Percentiles rank a stretch among this genome's conserved stretches.
Conservation (phyloP, 1,284 basidiomycete genomes). For the Moniliophthora roreri region DNA sequence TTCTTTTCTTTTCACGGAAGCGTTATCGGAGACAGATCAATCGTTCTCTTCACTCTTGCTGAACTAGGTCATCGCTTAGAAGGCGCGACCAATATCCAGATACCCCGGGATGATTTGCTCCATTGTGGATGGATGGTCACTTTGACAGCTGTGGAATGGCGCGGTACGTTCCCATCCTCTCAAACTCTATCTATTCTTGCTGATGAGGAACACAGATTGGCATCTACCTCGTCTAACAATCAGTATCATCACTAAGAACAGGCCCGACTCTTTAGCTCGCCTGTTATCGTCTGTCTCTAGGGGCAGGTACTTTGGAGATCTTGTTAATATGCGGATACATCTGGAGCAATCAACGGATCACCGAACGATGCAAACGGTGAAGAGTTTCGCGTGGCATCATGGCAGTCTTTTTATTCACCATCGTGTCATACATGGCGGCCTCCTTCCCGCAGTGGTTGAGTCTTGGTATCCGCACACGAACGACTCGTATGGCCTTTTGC, state of each 20-base stretch:
- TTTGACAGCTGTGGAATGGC: constrained; percentile 53
- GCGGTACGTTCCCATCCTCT: constrained; percentile 37
- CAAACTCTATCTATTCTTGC: constrained; percentile 1
- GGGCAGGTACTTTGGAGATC: constrained; percentile 70
- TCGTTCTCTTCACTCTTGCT: constrained; percentile 34
- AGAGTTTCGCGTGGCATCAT: constrained; percentile 56
- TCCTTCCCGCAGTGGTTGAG: constrained; percentile 80
- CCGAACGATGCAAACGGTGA: constrained; percentile 54
- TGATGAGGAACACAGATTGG: constrained; percentile 56
- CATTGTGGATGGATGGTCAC: constrained; percentile 67
- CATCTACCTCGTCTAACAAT: constrained; percentile 66
- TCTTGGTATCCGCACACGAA: constrained; percentile 80
- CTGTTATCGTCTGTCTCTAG: constrained; percentile 61
- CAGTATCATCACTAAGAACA: constrained; percentile 73
- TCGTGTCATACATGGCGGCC: constrained; percentile 71
- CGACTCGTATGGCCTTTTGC: constrained; percentile 72
- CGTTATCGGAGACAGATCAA: constrained; percentile 18
- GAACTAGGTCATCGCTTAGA: constrained; percentile 20
- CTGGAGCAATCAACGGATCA: constrained; percentile 72
- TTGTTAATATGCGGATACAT: constrained; percentile 61
- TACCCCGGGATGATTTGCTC: constrained; percentile 52
- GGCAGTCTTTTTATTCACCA: constrained; percentile 63
- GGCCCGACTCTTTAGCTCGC: constrained; percentile 69
- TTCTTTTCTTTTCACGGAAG: constrained; percentile 16
- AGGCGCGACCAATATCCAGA: constrained; percentile 37